Evolutionary conservation across 352 stramenopile genomes (phyloP).

Genomic region (Globisporangium orthogonon): DNA sequence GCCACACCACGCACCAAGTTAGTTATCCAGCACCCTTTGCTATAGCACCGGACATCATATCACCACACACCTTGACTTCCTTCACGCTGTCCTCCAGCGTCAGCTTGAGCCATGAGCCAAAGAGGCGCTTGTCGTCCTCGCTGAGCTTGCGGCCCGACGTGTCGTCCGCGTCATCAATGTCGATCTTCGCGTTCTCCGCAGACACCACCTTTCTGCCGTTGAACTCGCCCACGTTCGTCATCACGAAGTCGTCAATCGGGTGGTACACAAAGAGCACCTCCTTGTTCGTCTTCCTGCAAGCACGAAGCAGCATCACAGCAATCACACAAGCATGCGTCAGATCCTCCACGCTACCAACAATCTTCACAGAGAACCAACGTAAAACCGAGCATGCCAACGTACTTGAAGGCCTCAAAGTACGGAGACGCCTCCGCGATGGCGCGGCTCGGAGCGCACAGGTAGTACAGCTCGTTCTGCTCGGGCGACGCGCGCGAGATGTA

Average conservation of each 20-base stretch:
- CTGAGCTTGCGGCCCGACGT: conserved; percentile 54
- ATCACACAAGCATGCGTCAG: background rate
- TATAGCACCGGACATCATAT: background rate
- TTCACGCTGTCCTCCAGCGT: conserved; percentile 88
- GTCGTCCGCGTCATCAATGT: conserved; percentile 73
- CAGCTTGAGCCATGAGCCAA: conserved; percentile 92
- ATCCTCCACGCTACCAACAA: background rate
- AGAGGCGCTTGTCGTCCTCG: conserved; percentile 81
- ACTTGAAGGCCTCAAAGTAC: conserved; percentile 99
- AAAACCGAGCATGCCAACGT: conserved; percentile 18
- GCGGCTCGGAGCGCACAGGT: conserved; percentile 93
- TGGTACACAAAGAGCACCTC: conserved; percentile 99
- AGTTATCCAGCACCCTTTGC: background rate
- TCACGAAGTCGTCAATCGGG: conserved; percentile 99
- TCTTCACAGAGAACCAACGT: background rate
- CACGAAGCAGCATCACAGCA: background rate
- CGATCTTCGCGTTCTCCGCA: conserved; percentile 94
- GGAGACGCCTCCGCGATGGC: conserved; percentile 94
- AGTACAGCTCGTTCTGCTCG: conserved; percentile 99
- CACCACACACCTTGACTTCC: conserved; percentile 64
- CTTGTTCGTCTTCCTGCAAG: conserved; percentile 77
- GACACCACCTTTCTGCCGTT: conserved; percentile 95
- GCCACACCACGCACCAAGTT: background rate
- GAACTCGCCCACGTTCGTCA: conserved; percentile 97
- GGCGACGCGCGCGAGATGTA: conserved; percentile 95